Percentiles rank a stretch among this genome's conserved stretches.
Evolutionary conservation across 148 eudicot genomes (phyloP).

Genomic region (Persicaria maculosa): DNA sequence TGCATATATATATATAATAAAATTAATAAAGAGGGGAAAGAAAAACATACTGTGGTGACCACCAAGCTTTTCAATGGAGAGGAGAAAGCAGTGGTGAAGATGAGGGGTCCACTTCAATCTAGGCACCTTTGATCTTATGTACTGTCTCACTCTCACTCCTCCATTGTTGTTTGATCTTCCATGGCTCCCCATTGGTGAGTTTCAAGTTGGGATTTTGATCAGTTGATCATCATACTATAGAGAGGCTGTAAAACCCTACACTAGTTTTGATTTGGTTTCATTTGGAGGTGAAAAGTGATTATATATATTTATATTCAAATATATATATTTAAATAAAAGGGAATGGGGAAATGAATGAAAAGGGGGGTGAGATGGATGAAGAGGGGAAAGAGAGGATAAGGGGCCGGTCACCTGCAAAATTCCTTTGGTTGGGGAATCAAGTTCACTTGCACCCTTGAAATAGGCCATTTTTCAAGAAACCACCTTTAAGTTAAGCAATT

Average conservation of each 20-base stretch:
- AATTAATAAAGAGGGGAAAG: not conserved
- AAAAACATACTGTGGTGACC: conserved; percentile 59
- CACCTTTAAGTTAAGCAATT: too few species aligned
- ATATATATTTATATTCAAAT: not conserved
- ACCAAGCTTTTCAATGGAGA: conserved; percentile 77
- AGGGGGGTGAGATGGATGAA: conserved; percentile 5
- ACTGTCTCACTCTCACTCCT: conserved; percentile 52
- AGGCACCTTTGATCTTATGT: conserved; percentile 86
- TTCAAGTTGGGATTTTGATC: not conserved
- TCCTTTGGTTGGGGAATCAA: conserved; percentile 38
- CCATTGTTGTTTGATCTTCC: conserved; percentile 28
- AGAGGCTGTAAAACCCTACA: too few species aligned
- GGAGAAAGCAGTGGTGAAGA: conserved; percentile 75
- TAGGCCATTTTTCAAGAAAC: too few species aligned
- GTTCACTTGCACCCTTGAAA: too few species aligned
- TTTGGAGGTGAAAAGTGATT: too few species aligned
- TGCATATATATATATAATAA: not conserved
- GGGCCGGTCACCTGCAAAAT: conserved; percentile 23
- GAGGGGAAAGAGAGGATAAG: conserved; percentile 17
- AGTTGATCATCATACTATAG: too few species aligned
- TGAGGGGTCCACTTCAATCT: conserved; percentile 93
- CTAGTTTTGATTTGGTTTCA: too few species aligned
- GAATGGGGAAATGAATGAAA: not conserved
- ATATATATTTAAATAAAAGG: not conserved
- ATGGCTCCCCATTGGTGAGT: conserved; percentile 32